Evolutionary conservation across 345 rosid genomes (phyloP).

Genomic region (Noccaea bulbosa): DNA sequence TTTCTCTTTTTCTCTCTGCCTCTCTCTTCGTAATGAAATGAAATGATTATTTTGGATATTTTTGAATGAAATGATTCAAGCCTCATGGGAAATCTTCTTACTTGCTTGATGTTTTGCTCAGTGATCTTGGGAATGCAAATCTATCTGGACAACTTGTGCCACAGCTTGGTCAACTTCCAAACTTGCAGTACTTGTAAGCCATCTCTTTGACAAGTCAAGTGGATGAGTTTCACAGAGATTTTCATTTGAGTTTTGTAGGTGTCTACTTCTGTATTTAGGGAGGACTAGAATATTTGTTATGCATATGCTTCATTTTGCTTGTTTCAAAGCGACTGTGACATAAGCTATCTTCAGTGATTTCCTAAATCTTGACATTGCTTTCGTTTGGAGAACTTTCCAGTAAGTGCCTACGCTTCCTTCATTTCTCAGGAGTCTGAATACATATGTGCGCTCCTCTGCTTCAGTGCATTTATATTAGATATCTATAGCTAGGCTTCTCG

Average conservation of each 20-base stretch:
- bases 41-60: no score
- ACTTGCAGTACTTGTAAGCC: constrained; percentile 85
- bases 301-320: neutral
- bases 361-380: neutral
- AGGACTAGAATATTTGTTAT: neutral
- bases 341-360: neutral
- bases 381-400: constrained; percentile 3
- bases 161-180: constrained; percentile 50
- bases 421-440: neutral
- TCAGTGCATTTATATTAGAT: neutral
- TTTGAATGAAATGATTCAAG: constrained; percentile 9
- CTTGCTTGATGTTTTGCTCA: constrained; percentile 24
- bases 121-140: constrained; percentile 45
- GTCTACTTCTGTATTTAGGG: neutral
- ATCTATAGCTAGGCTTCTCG: neutral
- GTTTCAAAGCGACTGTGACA: neutral
- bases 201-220: neutral
- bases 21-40: no score
- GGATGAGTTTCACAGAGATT: neutral
- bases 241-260: neutral
- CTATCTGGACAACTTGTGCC: constrained; percentile 40
- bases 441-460: neutral
- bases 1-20: constrained; percentile 19
- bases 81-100: neutral
- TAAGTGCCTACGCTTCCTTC: neutral